Percentiles rank a stretch among this genome's conserved stretches.
These are phyloP conservation scores for Citrus inodora DNA, from an alignment of 345 rosid species.

Conservation along the genomic window DNA sequence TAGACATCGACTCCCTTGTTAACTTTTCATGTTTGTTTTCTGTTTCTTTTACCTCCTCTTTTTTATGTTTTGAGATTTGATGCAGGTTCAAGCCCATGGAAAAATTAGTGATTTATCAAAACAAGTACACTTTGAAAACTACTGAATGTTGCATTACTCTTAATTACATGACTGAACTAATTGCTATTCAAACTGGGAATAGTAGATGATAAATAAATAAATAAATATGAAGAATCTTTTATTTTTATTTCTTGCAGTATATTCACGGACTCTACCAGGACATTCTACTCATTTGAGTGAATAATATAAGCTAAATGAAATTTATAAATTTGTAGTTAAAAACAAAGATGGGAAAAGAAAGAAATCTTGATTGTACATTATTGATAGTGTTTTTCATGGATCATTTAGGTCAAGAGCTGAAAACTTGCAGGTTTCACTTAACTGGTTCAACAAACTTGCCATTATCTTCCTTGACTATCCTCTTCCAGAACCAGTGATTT, in stretches of 20 bases:
- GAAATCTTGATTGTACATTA: background rate
- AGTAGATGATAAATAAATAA: background rate
- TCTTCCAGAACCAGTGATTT: constrained; percentile 82
- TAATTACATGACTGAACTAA: background rate
- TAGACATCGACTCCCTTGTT: background rate
- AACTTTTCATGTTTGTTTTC: background rate
- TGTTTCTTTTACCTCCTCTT: background rate
- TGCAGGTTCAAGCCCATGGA: background rate
- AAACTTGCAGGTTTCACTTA: background rate
- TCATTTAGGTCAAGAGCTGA: background rate
- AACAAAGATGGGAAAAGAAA: background rate
- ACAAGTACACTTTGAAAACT: background rate
- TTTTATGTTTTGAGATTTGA: background rate
- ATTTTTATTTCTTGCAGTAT: background rate
- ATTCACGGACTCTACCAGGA: background rate
- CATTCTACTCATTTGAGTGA: background rate
- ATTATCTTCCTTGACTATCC: constrained; percentile 25
- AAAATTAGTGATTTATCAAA: background rate
- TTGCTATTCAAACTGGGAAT: background rate
- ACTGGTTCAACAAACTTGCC: background rate
- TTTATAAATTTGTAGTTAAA: background rate
- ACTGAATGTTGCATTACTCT: background rate
- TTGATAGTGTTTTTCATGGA: background rate
- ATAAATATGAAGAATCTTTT: background rate
- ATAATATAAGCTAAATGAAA: background rate